phyloP scores from a whole-genome alignment of 2,329 filamentous ascomycete species.

The Apiospora saccharicola region DNA sequence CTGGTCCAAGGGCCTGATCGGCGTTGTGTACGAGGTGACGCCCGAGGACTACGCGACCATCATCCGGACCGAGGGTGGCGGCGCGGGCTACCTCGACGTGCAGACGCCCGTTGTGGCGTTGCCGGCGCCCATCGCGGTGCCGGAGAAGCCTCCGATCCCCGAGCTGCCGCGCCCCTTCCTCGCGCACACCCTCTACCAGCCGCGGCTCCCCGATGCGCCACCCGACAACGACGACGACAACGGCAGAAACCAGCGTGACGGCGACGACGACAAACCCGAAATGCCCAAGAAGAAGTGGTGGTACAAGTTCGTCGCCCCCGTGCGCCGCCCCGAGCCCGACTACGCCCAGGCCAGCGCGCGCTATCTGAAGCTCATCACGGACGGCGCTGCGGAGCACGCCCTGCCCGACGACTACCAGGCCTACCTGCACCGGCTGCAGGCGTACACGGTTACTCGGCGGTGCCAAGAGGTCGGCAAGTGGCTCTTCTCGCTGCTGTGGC shows the following conservation, averaged over 20 bases:
- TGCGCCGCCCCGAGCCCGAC: conserved; percentile 66
- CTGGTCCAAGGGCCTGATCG: conserved; percentile 86
- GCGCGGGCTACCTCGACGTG: conserved; percentile 84
- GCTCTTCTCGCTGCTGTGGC: conserved; percentile 67
- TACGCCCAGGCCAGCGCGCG: conserved; percentile 85
- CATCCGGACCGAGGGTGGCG: conserved; percentile 89
- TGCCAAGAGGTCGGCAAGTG: conserved; percentile 71
- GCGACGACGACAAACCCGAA: conserved; percentile 25
- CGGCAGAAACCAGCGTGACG: conserved; percentile 30
- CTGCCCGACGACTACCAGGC: conserved; percentile 79
- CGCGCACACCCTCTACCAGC: conserved; percentile 84
- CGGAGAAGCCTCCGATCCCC: conserved; percentile 65
- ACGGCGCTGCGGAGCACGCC: conserved; percentile 81
- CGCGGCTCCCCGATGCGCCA: conserved; percentile 51
- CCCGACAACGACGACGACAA: conserved; percentile 35
- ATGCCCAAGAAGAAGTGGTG: conserved; percentile 51
- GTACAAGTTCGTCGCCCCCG: conserved; percentile 52
- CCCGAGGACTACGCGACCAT: conserved; percentile 82
- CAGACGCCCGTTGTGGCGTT: conserved; percentile 80
- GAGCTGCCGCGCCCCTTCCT: conserved; percentile 70
- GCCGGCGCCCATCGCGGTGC: conserved; percentile 64
- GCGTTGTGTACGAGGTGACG: conserved; percentile 96
- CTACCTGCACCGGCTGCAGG: conserved; percentile 73
- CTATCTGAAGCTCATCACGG: conserved; percentile 81
- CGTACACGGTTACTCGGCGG: conserved; percentile 73